These are phyloP conservation scores for Colletotrichum higginsianum DNA, from an alignment of 2,329 filamentous ascomycete species.

Conservation along the genomic window DNA sequence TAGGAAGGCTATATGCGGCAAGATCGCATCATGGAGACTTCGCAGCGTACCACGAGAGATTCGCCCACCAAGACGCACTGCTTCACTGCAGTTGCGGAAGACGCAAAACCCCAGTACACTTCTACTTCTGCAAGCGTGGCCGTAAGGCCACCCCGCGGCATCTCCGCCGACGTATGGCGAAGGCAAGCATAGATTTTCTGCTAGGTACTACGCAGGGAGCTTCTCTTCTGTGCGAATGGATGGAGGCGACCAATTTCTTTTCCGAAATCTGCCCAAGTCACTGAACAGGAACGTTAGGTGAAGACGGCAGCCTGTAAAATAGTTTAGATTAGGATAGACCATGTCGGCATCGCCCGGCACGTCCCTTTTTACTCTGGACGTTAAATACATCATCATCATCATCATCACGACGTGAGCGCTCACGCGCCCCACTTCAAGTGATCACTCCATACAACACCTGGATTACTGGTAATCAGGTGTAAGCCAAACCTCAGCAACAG, in stretches of 20 bases:
- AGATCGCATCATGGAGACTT: slow-evolving; percentile 12
- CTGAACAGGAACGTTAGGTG: slow-evolving; percentile 4
- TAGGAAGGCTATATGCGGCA: slow-evolving; percentile 5
- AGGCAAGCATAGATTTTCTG: slow-evolving; percentile 3
- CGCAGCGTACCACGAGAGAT: slow-evolving; percentile 1
- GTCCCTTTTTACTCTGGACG: background rate
- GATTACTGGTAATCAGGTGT: too few species aligned
- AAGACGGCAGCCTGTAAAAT: background rate
- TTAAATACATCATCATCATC: background rate
- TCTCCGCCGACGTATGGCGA: slow-evolving; percentile 8
- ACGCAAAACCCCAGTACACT: slow-evolving; percentile 10
- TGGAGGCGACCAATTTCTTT: slow-evolving; percentile 9
- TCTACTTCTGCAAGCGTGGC: slow-evolving; percentile 20
- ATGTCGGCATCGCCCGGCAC: background rate
- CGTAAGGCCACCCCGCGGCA: background rate
- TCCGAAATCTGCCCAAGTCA: background rate
- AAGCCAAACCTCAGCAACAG: too few species aligned
- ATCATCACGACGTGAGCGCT: too few species aligned
- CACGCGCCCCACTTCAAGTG: too few species aligned
- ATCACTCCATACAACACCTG: too few species aligned
- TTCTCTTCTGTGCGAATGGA: slow-evolving; percentile 15
- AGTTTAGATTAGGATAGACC: background rate
- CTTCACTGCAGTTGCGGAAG: slow-evolving; percentile 6
- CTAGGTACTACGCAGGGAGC: slow-evolving; percentile 4
- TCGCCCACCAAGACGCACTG: background rate